A percentile compares a stretch with the other conserved stretches of the same genome.
Evolutionary conservation across 768 basidiomycete genomes (phyloP).

Genomic region (Termitomyces sp.): DNA sequence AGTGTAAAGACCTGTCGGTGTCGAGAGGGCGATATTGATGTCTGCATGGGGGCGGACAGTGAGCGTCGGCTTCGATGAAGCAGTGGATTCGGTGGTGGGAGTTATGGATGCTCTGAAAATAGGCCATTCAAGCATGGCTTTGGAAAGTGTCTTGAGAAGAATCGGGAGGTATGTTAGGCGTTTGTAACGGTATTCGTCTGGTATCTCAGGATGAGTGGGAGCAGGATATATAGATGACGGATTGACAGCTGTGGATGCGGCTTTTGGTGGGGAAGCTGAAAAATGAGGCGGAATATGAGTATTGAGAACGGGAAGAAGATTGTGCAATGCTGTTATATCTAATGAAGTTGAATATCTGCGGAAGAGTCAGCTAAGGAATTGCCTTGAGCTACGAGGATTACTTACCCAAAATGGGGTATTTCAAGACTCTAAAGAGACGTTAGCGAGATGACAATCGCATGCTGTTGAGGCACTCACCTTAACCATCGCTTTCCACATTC

Average conservation of each 20-base stretch:
- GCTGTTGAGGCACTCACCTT: conserved; percentile 50
- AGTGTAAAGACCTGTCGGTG: conserved; percentile 81
- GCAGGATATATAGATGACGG: conserved; percentile 38
- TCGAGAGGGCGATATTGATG: conserved; percentile 75
- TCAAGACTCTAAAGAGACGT: conserved; percentile 60
- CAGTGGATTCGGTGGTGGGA: conserved; percentile 24
- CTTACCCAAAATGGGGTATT: conserved; percentile 82
- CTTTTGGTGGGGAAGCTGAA: conserved; percentile 27
- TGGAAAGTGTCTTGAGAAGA: conserved; percentile 78
- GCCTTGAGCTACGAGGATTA: not conserved
- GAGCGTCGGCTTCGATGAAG: conserved; percentile 56
- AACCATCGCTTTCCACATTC: conserved; percentile 90
- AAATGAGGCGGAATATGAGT: conserved; percentile 64
- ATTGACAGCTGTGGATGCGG: conserved; percentile 29
- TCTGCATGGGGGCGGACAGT: conserved; percentile 75
- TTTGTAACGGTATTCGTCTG: conserved; percentile 54
- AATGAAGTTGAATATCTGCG: conserved; percentile 70
- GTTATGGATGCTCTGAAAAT: conserved; percentile 77
- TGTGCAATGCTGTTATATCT: conserved; percentile 70
- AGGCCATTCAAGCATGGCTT: conserved; percentile 83
- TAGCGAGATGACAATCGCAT: not conserved
- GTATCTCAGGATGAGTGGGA: conserved; percentile 42
- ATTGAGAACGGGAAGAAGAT: conserved; percentile 62
- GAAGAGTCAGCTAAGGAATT: not conserved
- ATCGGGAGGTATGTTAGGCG: conserved; percentile 81